Percentiles rank a stretch among this genome's conserved stretches.
phyloP scores from a whole-genome alignment of 2,329 filamentous ascomycete species.

The Arthrobotrys pseudoclavata region DNA sequence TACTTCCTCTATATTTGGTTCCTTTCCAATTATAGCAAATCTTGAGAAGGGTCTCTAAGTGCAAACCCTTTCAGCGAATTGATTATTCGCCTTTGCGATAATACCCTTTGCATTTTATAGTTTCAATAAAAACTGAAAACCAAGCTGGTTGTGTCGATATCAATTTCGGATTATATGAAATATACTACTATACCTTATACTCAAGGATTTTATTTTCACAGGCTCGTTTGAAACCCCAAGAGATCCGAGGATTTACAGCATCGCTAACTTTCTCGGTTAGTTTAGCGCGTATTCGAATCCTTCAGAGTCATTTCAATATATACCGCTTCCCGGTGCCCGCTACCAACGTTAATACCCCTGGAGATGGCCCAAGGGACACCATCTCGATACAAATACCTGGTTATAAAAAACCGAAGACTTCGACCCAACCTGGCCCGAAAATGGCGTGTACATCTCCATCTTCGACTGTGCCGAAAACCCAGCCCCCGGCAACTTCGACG shows the following conservation, averaged over 20 bases:
- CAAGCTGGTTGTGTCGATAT: background rate
- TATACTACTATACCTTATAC: background rate
- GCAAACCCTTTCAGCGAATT: background rate
- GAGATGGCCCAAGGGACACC: constrained; percentile 14
- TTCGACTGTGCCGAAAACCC: constrained; percentile 34
- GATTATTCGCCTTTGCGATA: background rate
- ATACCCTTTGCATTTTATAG: background rate
- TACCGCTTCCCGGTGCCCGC: background rate
- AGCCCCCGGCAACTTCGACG: background rate
- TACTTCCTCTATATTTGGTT: background rate
- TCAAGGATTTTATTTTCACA: too few species aligned
- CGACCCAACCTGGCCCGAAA: constrained; percentile 16
- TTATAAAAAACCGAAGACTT: constrained; percentile 23
- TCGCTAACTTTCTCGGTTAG: background rate
- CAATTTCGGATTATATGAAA: background rate
- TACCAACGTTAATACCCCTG: background rate
- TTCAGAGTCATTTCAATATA: background rate
- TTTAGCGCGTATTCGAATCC: background rate
- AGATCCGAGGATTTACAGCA: too few species aligned
- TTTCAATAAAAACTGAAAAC: background rate
- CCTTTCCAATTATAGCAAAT: constrained; percentile 1
- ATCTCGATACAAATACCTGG: constrained; percentile 17
- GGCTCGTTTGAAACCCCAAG: too few species aligned
- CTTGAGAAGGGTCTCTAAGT: background rate
- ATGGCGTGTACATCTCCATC: constrained; percentile 7